Conservation (phyloP, 768 basidiomycete species). For the Daedalea quercina region DNA sequence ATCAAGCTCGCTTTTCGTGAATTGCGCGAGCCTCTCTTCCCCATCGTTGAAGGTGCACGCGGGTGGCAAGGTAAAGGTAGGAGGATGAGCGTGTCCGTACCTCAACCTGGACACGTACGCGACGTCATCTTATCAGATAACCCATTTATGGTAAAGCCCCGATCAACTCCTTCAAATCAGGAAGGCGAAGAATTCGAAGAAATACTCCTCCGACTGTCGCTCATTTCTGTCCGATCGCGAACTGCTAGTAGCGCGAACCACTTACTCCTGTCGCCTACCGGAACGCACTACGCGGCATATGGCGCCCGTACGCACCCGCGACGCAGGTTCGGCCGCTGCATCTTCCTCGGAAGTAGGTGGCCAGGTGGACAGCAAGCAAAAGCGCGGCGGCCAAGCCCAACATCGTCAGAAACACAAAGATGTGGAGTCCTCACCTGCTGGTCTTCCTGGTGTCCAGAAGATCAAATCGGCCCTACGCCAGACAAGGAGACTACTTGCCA, state of each 20-base stretch:
- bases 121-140: background rate
- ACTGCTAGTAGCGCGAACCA: too few species aligned
- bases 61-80: background rate
- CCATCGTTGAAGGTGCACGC: background rate
- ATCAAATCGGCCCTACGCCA: slow-evolving; percentile 82
- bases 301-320: background rate
- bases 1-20: slow-evolving; percentile 23
- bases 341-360: background rate
- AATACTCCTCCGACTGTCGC: background rate
- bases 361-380: background rate
- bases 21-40: slow-evolving; percentile 4
- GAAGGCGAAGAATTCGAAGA: background rate
- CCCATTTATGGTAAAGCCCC: background rate
- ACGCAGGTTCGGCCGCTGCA: background rate
- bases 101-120: background rate
- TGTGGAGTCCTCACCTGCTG: background rate
- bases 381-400: background rate
- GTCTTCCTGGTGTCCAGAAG: slow-evolving; percentile 69
- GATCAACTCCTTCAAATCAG: background rate
- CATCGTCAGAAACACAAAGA: background rate
- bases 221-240: background rate
- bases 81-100: background rate
- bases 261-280: background rate
- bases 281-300: background rate
- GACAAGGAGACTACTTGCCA: slow-evolving; percentile 74